phyloP scores from a whole-genome alignment of 2,329 filamentous ascomycete genomes.

The Geosmithia putterillii region DNA sequence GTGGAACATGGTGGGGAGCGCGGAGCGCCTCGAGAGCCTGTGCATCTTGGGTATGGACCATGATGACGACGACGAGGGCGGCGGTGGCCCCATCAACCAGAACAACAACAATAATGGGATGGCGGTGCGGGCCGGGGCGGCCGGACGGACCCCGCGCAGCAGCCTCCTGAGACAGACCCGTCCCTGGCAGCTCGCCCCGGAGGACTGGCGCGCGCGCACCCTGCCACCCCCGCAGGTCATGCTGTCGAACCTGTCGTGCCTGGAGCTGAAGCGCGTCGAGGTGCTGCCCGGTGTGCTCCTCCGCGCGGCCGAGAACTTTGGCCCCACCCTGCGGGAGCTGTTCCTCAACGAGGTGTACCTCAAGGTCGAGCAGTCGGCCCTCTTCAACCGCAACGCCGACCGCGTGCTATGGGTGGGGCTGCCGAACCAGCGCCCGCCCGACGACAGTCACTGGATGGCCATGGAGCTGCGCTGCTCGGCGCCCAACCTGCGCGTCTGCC shows the following conservation, averaged over 20 bases:
- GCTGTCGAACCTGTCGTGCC: constrained; percentile 23
- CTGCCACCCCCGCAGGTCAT: constrained; percentile 22
- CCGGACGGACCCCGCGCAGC: constrained; percentile 18
- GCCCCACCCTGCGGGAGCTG: constrained; percentile 27
- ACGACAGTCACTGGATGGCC: constrained; percentile 27
- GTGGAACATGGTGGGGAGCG: constrained; percentile 36
- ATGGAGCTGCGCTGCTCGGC: constrained; percentile 22
- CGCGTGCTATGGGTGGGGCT: constrained; percentile 31
- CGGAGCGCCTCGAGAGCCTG: constrained; percentile 28
- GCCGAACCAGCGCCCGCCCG: constrained; percentile 25
- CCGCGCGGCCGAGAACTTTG: constrained; percentile 19
- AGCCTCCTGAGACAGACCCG: constrained; percentile 25
- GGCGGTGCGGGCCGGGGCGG: too few relatives aligned
- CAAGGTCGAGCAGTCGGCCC: constrained; percentile 23
- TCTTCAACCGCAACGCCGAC: constrained; percentile 18
- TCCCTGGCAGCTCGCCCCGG: constrained; percentile 18
- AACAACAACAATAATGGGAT: too few relatives aligned
- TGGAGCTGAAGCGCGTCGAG: constrained; percentile 31
- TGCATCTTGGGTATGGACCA: constrained; percentile 33
- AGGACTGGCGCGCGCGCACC: constrained; percentile 26
- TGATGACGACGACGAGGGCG: constrained; percentile 23
- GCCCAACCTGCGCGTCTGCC: constrained; percentile 24
- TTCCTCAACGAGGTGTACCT: constrained; percentile 32
- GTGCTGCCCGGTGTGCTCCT: constrained; percentile 22
- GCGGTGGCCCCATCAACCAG: too few relatives aligned